Percentiles rank a stretch among this genome's conserved stretches.
Evolutionary conservation across 345 rosid species (phyloP).

Genomic region (Firmiana major): DNA sequence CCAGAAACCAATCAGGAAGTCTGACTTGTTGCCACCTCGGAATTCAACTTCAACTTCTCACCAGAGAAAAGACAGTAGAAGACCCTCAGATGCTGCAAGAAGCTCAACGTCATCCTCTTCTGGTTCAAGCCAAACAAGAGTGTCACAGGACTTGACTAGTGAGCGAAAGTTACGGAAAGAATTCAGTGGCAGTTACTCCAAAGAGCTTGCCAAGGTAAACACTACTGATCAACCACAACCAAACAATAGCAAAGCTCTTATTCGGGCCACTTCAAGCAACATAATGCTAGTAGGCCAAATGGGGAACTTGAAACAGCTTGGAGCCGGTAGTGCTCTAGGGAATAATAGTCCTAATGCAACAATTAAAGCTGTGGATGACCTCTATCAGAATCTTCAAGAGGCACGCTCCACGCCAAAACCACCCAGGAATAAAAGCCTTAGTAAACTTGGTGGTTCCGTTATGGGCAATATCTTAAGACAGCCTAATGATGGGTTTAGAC

Average conservation of each 20-base stretch:
- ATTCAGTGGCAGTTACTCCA: conserved; percentile 12
- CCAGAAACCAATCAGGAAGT: conserved; percentile 24
- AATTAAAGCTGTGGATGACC: conserved; percentile 22
- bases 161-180: conserved; percentile 13
- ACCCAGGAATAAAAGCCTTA: conserved; percentile 20
- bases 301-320: conserved; percentile 38
- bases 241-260: conserved; percentile 28
- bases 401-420: conserved; percentile 18
- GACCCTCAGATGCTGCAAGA: conserved; percentile 35
- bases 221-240: conserved; percentile 7
- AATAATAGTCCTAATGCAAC: conserved; percentile 30
- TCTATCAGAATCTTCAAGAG: conserved; percentile 19
- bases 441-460: conserved; percentile 29
- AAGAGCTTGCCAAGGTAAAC: conserved; percentile 22
- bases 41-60: conserved; percentile 12
- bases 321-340: conserved; percentile 13
- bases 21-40: conserved; percentile 14
- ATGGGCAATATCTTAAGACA: conserved; percentile 77
- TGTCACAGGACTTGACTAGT: not conserved
- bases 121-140: conserved; percentile 18
- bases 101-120: conserved; percentile 40
- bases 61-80: conserved; percentile 13
- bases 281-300: conserved; percentile 27
- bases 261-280: conserved; percentile 37
- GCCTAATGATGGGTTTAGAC: conserved; percentile 30